phyloP scores from a whole-genome alignment of 2,329 filamentous ascomycete species.

The Trichoderma koningiopsis region DNA sequence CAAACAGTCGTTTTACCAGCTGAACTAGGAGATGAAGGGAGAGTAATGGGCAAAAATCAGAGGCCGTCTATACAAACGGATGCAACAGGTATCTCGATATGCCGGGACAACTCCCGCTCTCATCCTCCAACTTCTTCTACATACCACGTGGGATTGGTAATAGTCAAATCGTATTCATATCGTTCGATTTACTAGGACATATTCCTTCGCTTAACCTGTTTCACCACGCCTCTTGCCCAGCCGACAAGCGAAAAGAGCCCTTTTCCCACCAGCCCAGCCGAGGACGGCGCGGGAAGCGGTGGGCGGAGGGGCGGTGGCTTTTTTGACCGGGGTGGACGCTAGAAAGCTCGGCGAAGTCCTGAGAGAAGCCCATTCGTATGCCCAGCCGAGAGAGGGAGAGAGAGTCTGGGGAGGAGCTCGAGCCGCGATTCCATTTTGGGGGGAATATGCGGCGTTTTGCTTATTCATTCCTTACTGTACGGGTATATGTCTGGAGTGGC shows the following conservation, averaged over 20 bases:
- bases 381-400: neutral
- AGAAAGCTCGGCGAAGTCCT: slow-evolving; percentile 18
- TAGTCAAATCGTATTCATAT: neutral
- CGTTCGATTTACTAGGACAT: neutral
- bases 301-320: neutral
- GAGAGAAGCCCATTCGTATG: neutral
- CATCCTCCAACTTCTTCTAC: neutral
- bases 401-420: neutral
- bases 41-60: neutral
- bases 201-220: neutral
- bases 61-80: neutral
- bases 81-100: neutral
- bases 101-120: neutral
- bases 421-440: slow-evolving; percentile 6
- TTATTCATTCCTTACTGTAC: neutral
- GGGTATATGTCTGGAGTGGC: neutral
- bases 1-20: neutral
- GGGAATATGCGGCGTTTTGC: neutral
- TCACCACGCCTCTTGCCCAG: neutral
- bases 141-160: neutral
- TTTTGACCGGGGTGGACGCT: neutral
- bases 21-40: neutral
- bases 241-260: neutral
- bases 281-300: slow-evolving; percentile 10
- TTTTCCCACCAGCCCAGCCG: neutral